Base-by-base conservation (phyloP, 1,139 yeast species). In the Hyphopichia buzzinii region DNA sequence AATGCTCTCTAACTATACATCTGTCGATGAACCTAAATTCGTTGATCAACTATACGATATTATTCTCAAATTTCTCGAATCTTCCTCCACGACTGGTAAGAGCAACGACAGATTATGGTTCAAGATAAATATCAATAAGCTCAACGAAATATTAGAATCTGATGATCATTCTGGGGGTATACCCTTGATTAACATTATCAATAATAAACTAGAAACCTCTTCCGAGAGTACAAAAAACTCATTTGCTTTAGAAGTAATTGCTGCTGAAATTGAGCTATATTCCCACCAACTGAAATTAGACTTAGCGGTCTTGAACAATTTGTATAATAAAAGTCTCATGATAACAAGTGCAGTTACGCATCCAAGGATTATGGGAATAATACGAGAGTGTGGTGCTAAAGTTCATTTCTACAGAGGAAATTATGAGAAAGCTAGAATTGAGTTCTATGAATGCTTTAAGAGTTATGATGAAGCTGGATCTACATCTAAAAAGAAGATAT, bases 401-500 rank as follows among this genome's bases (percentile, higher is more conserved):
- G 72, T 85, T 47, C 75, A 77, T 39, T 79, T 84, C 70, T 69
- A 74, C 44, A 72, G 78, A 34, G 71, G 74, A 12, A 76, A 79
- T 43, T 86, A 74, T 67, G 79, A 74, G 31, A 59, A 61, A 35
- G 88, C 95, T 0, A 71, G 85, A 26, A 64, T 71, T 31, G 83
- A 77, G 42, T 82, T 84, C 48, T 84, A 82, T 51, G 88, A 82
- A 47, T 72, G 86, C 36, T 86, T 86, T 57, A 81, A 82, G 48
- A 81, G 76, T 44, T 85, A 79, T 55, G 94, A 86, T 54, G 95
- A 85, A 57, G 83, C 87, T 19, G 95, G 94, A 1, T 79, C 84
- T 38, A 57, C 66, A 15, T 65, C 65, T 33, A 70, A 71, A 42
- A 72, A 86, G 40, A 65, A 74, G 24, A 76, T 81, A 4, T 65